phyloP scores from a whole-genome alignment of 345 rosid genomes.

The Syzygium aromaticum region DNA sequence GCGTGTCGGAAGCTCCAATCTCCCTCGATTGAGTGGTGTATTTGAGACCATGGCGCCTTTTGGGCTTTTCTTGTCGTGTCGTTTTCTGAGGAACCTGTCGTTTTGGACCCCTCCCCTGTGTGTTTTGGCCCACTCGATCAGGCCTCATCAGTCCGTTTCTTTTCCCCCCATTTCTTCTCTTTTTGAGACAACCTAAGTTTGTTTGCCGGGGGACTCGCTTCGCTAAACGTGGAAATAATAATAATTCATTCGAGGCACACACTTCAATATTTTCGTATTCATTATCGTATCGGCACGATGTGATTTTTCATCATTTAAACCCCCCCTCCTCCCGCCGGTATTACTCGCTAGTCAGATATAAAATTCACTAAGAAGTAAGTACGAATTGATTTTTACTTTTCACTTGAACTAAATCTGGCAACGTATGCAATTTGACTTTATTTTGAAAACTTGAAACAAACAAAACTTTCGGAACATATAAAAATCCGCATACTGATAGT shows the following conservation, averaged over 20 bases:
- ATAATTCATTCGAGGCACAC: not conserved
- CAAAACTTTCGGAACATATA: not conserved
- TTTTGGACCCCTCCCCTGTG: not conserved
- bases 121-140: not conserved
- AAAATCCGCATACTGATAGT: not conserved
- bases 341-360: rapidly evolving
- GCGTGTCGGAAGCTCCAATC: not conserved
- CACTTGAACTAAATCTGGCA: not conserved
- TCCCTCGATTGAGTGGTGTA: not conserved
- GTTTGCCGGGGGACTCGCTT: not conserved
- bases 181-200: not conserved
- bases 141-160: not conserved
- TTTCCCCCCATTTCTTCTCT: not conserved
- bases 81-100: not conserved
- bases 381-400: rapidly evolving
- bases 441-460: not conserved
- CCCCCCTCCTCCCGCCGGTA: not conserved
- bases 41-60: not conserved
- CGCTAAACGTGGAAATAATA: not conserved
- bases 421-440: not conserved
- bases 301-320: not conserved
- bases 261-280: not conserved
- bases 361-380: rapidly evolving
- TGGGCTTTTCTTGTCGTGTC: not conserved
- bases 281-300: not conserved